Evolutionary conservation across 2,329 filamentous ascomycete genomes (phyloP).

Genomic region (Penicillium sp.): DNA sequence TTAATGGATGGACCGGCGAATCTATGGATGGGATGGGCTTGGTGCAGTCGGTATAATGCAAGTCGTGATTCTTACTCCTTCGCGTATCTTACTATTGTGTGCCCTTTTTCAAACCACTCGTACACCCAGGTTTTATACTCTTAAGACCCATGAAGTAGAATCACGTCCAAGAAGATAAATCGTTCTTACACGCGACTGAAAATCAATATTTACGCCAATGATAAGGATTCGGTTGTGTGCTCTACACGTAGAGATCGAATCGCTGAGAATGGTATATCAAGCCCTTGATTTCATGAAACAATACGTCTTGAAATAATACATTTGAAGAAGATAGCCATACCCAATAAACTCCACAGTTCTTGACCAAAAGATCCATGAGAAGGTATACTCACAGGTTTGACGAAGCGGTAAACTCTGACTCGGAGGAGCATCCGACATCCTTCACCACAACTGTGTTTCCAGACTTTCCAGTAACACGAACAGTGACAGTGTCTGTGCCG

Average conservation of each 20-base stretch:
- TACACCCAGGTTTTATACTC: no score
- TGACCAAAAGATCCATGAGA: not conserved
- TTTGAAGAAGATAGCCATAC: not conserved
- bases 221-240: no score
- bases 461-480: constrained; percentile 55
- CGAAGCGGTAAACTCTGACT: constrained; percentile 19
- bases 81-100: not conserved
- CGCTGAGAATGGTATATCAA: not conserved
- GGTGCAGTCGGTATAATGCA: constrained; percentile 26
- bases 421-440: constrained; percentile 39
- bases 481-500: constrained; percentile 53
- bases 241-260: no score
- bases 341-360: not conserved
- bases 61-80: constrained; percentile 10
- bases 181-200: no score
- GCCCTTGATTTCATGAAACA: not conserved
- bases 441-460: constrained; percentile 55
- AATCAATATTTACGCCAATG: no score
- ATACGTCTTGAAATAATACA: not conserved
- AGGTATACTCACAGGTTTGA: constrained; percentile 21
- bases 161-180: no score
- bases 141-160: no score
- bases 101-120: no score
- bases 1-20: constrained; percentile 33
- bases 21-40: constrained; percentile 29